Conservation (phyloP, 768 basidiomycete species). For the Amanita subjunquillea region DNA sequence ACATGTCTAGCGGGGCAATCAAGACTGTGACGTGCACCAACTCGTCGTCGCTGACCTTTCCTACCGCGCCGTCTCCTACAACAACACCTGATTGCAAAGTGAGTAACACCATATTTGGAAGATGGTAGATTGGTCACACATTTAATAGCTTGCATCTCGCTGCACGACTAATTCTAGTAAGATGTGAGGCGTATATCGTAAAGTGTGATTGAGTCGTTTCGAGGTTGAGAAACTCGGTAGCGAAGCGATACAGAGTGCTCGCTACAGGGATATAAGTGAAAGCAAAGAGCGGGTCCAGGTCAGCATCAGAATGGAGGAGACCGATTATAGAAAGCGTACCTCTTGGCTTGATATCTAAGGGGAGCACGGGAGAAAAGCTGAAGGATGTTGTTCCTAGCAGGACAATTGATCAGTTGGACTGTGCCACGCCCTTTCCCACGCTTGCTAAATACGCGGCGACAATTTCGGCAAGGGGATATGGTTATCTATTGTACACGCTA, state of each 20-base stretch:
- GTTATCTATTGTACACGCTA: background rate
- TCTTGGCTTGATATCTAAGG: slow-evolving; percentile 3
- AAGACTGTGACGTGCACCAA: slow-evolving; percentile 7
- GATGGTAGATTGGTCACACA: slow-evolving; percentile 35
- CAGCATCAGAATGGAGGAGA: background rate
- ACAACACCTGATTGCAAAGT: slow-evolving; percentile 68
- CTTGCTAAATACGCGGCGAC: background rate
- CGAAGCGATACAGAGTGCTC: background rate
- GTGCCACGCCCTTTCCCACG: slow-evolving; percentile 5
- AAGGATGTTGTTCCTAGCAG: background rate
- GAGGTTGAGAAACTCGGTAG: background rate
- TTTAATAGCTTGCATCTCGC: slow-evolving; percentile 85
- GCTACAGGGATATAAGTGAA: background rate
- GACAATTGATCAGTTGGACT: slow-evolving; percentile 1
- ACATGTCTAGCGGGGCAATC: slow-evolving; percentile 63
- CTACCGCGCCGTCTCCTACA: slow-evolving; percentile 97
- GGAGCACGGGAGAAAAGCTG: background rate
- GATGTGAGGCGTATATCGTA: background rate
- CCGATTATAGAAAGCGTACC: background rate
- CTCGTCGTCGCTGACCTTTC: slow-evolving; percentile 54
- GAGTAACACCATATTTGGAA: slow-evolving; percentile 16
- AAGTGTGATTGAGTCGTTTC: slow-evolving; percentile 1
- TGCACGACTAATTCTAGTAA: slow-evolving; percentile 2
- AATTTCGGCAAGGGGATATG: background rate
- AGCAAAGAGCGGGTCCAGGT: background rate